Percentiles rank a stretch among this genome's conserved stretches.
Evolutionary conservation across 129 eudicot species (phyloP).

Genomic region (Helichrysum umbraculigerum): DNA sequence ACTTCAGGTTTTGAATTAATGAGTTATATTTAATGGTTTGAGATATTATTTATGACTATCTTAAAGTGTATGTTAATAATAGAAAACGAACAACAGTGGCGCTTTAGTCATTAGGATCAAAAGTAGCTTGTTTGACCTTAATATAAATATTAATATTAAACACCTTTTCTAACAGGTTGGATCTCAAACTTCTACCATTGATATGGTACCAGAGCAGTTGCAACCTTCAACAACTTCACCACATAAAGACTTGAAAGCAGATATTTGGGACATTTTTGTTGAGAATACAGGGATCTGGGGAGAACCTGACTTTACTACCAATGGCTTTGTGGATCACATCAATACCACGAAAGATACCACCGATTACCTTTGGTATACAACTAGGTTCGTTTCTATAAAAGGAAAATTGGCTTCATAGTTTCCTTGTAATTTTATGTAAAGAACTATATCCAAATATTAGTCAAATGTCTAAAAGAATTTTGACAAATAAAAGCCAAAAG

Average conservation of each 20-base stretch:
- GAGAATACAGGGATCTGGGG: conserved; percentile 86
- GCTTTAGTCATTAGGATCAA: not conserved
- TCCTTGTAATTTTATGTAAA: not conserved
- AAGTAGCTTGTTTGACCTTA: conserved; percentile 22
- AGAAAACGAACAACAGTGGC: not conserved
- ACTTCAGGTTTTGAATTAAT: not conserved
- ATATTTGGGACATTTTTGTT: conserved; percentile 65
- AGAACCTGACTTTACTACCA: conserved; percentile 58
- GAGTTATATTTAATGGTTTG: not conserved
- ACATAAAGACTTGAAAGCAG: conserved; percentile 50
- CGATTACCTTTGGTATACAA: conserved; percentile 95
- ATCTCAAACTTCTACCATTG: conserved; percentile 63
- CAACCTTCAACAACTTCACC: conserved; percentile 52
- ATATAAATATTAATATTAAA: not conserved
- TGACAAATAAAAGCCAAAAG: not conserved
- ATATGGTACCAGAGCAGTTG: conserved; percentile 72
- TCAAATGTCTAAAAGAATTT: conserved; percentile 13
- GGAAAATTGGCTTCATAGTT: no score
- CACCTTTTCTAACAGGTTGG: conserved; percentile 52
- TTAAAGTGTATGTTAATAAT: not conserved
- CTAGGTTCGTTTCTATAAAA: conserved; percentile 47
- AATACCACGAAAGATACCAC: conserved; percentile 92
- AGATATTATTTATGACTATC: not conserved
- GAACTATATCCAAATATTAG: not conserved
- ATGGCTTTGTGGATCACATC: conserved; percentile 90